Percentiles rank a stretch among this genome's conserved stretches.
These are phyloP conservation scores for Euphorbia celastroides DNA, from an alignment of 441 rosid species.

Conservation along the genomic window DNA sequence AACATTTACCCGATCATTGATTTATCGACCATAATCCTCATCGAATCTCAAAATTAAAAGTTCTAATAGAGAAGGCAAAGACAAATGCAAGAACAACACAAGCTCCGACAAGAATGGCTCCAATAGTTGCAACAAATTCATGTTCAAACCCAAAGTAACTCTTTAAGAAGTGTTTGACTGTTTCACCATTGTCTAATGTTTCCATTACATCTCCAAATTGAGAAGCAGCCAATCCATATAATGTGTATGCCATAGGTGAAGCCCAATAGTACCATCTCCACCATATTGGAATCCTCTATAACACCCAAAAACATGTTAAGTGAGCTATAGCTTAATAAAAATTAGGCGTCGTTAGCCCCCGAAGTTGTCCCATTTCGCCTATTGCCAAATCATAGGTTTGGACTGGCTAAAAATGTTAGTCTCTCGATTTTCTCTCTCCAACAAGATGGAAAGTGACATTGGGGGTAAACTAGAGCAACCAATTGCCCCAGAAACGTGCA, in stretches of 20 bases:
- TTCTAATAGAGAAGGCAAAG: conserved; percentile 61
- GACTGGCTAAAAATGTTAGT: too few species aligned
- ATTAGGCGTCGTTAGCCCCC: too few species aligned
- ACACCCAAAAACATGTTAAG: neutral
- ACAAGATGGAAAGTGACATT: too few species aligned
- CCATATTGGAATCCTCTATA: conserved; percentile 78
- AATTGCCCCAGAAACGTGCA: too few species aligned
- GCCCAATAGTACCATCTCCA: conserved; percentile 88
- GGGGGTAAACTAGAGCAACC: too few species aligned
- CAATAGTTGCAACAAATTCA: conserved; percentile 53
- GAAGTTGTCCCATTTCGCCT: too few species aligned
- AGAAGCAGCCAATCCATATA: conserved; percentile 65
- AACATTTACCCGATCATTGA: too few species aligned
- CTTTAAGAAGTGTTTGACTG: conserved; percentile 47
- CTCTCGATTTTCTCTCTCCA: too few species aligned
- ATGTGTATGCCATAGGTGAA: conserved; percentile 64
- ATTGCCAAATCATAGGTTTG: too few species aligned
- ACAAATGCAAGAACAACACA: conserved; percentile 44
- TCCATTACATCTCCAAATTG: conserved; percentile 64
- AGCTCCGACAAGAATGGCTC: conserved; percentile 40
- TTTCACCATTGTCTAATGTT: conserved; percentile 36
- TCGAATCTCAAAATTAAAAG: conserved; percentile 67
- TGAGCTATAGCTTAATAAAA: neutral
- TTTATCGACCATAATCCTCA: conserved; percentile 19
- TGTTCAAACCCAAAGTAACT: conserved; percentile 47